Percentiles rank a stretch among this genome's conserved stretches.
These are phyloP conservation scores for Diaporthe ampelina DNA, from an alignment of 2,329 filamentous ascomycete species.

Conservation along the genomic window DNA sequence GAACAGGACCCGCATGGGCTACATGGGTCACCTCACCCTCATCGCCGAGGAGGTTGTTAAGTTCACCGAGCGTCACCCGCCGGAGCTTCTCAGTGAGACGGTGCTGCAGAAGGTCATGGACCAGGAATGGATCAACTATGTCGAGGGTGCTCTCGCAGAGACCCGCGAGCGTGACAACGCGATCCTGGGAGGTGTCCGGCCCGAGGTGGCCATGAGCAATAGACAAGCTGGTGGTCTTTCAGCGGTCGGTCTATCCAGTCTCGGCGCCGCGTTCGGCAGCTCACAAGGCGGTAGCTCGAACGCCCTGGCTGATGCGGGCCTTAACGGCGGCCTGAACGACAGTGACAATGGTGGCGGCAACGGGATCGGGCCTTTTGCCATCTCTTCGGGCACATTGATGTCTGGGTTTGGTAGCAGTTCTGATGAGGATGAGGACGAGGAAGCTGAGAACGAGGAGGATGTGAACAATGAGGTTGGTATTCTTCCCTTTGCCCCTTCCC, in stretches of 20 bases:
- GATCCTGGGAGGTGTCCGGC: constrained; percentile 94
- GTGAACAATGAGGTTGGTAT: constrained; percentile 76
- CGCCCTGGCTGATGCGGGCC: constrained; percentile 83
- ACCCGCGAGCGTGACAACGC: constrained; percentile 97
- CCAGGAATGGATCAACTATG: constrained; percentile 92
- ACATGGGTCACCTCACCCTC: constrained; percentile 97
- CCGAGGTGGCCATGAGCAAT: constrained; percentile 88
- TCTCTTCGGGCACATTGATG: constrained; percentile 81
- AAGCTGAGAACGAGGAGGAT: constrained; percentile 86
- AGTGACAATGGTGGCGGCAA: constrained; percentile 72
- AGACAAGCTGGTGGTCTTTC: constrained; percentile 70
- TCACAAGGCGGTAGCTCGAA: constrained; percentile 58
- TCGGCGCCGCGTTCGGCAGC: constrained; percentile 54
- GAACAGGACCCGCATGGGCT: constrained; percentile 92
- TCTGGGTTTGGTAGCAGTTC: constrained; percentile 96
- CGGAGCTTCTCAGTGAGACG: constrained; percentile 85
- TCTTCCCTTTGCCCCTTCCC: constrained; percentile 43
- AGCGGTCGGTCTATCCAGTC: constrained; percentile 63
- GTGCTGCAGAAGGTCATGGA: constrained; percentile 92
- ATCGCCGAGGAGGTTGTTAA: constrained; percentile 99
- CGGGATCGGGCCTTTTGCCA: constrained; percentile 79
- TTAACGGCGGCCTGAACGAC: constrained; percentile 80
- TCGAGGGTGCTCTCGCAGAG: constrained; percentile 92
- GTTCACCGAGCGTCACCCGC: constrained; percentile 93
- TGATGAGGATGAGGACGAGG: constrained; percentile 96